phyloP scores from a whole-genome alignment of 169 alveolate species.

The Nephromyces sp. region DNA sequence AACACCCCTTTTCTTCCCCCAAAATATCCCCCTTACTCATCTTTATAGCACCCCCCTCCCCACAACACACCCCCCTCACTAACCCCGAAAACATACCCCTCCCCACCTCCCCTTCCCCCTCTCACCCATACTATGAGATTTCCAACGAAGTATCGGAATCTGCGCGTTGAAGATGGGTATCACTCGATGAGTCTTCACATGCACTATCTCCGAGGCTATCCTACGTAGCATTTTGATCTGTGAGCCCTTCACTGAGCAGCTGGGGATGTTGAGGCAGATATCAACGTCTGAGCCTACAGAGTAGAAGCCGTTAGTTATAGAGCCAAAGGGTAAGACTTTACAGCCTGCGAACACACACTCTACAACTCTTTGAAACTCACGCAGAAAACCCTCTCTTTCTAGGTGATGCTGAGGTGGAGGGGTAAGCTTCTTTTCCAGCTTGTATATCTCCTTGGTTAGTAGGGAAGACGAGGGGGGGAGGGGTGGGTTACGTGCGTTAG shows the following conservation, averaged over 20 bases:
- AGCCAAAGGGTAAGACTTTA: slow-evolving; percentile 31
- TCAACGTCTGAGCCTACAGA: slow-evolving; percentile 31
- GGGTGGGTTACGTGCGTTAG: no score
- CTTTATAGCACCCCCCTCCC: no score
- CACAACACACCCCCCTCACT: no score
- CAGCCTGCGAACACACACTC: slow-evolving; percentile 1
- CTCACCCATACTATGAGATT: no score
- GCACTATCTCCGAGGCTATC: slow-evolving; percentile 20
- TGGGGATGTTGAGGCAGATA: slow-evolving; percentile 31
- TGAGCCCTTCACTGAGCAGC: slow-evolving; percentile 13
- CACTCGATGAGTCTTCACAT: slow-evolving; percentile 14
- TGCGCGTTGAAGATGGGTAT: slow-evolving; percentile 31
- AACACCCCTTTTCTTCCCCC: no score
- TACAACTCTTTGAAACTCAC: slow-evolving; percentile 4
- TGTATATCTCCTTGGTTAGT: not conserved
- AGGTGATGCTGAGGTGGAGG: not conserved
- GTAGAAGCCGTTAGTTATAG: slow-evolving; percentile 38
- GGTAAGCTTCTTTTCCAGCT: not conserved
- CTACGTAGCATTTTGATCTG: slow-evolving; percentile 26
- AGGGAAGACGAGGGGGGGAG: not conserved
- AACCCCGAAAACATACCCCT: no score
- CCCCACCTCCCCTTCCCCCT: no score
- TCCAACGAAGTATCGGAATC: slow-evolving; percentile 40
- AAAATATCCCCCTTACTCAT: no score
- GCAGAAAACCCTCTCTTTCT: not conserved